Conservation (phyloP, 768 basidiomycete genomes). For the Collybia sordida region DNA sequence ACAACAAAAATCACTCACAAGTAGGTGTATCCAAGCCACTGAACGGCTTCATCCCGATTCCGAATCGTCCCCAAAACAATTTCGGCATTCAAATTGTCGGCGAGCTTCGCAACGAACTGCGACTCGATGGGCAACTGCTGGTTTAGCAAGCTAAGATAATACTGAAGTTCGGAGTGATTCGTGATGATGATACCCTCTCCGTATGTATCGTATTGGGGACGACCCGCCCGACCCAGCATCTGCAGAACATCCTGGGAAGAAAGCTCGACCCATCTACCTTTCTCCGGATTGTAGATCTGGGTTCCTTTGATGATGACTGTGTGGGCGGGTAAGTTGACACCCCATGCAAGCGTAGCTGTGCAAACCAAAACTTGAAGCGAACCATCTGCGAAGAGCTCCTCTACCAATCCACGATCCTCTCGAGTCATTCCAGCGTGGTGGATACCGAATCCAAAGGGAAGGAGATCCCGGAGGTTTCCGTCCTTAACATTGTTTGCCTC, state of each 20-base stretch:
- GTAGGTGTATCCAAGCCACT: conserved; percentile 96
- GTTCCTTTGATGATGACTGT: conserved; percentile 99
- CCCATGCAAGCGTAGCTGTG: conserved; percentile 98
- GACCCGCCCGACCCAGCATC: conserved; percentile 97
- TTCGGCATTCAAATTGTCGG: conserved; percentile 96
- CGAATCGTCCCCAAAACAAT: conserved; percentile 93
- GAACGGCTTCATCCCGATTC: conserved; percentile 95
- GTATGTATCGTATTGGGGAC: conserved; percentile 95
- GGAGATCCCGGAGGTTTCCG: conserved; percentile 76
- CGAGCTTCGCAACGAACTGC: conserved; percentile 89
- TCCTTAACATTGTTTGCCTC: conserved; percentile 87
- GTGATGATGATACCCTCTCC: conserved; percentile 99
- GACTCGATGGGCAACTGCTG: conserved; percentile 98
- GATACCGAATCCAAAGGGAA: conserved; percentile 96
- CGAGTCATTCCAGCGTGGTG: conserved; percentile 97
- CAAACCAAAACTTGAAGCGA: conserved; percentile 93
- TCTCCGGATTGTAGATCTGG: conserved; percentile 98
- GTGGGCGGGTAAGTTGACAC: conserved; percentile 97
- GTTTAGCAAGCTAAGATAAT: conserved; percentile 92
- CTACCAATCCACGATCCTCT: conserved; percentile 88
- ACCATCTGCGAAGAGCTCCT: conserved; percentile 92
- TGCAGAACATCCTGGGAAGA: conserved; percentile 96
- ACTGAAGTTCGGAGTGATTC: conserved; percentile 95
- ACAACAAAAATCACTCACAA: conserved; percentile 50
- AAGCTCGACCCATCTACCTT: conserved; percentile 95